Evolutionary conservation across 1,284 basidiomycete genomes (phyloP).

Genomic region (Leccinum colubrinum): DNA sequence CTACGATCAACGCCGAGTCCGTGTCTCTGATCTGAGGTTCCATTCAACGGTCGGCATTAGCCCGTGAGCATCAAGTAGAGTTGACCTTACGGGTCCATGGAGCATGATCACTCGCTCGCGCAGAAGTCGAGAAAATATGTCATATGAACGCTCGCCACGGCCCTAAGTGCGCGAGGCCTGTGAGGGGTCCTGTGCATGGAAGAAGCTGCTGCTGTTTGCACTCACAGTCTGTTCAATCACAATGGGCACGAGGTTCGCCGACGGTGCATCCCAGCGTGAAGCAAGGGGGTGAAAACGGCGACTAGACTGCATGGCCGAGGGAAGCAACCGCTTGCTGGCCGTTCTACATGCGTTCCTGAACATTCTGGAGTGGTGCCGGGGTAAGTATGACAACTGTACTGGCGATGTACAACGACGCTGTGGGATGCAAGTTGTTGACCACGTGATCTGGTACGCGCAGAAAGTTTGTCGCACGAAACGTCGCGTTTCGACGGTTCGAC

Average conservation of each 20-base stretch:
- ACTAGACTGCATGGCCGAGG: constrained; percentile 17
- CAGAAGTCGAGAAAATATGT: constrained; percentile 90
- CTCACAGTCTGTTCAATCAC: constrained; percentile 91
- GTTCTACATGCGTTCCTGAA: constrained; percentile 27
- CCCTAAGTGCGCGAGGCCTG: constrained; percentile 49
- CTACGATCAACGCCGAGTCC: constrained; percentile 82
- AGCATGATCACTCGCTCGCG: constrained; percentile 93
- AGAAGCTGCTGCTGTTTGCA: constrained; percentile 8
- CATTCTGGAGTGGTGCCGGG: constrained; percentile 15
- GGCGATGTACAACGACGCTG: not conserved
- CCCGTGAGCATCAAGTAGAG: constrained; percentile 11
- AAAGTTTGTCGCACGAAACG: constrained; percentile 13
- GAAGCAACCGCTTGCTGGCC: constrained; percentile 15
- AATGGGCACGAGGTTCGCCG: constrained; percentile 77
- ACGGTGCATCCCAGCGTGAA: constrained; percentile 42
- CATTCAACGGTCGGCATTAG: constrained; percentile 14
- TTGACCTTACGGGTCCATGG: constrained; percentile 74
- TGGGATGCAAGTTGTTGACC: constrained; percentile 7
- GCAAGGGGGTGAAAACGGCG: constrained; percentile 51
- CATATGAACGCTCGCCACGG: constrained; percentile 90
- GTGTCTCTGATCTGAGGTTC: constrained; percentile 73
- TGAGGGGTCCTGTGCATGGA: constrained; percentile 15
- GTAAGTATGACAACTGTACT: not conserved
- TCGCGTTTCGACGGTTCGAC: constrained; percentile 1
- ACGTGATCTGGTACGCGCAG: constrained; percentile 22